phyloP scores from a whole-genome alignment of 495 filamentous ascomycete species.

The Penicillium cinerascens region DNA sequence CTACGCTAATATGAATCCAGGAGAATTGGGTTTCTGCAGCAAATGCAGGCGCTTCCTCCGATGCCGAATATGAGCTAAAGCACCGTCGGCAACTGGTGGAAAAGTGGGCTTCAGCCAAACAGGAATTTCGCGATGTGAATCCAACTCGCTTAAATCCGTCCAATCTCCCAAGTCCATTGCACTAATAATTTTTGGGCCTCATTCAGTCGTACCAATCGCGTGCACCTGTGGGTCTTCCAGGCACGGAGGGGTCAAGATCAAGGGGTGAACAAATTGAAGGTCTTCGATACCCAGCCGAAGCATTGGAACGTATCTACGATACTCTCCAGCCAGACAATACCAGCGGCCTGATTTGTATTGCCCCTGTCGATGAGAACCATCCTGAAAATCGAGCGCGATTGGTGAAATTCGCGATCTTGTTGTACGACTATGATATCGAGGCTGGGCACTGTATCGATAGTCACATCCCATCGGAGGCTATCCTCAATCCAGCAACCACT shows the following conservation, averaged over 20 bases:
- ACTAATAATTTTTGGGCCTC: neutral
- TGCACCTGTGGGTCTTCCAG: slow-evolving; percentile 5
- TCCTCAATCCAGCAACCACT: slow-evolving; percentile 1
- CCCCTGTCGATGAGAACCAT: slow-evolving; percentile 1
- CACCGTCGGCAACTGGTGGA: slow-evolving; percentile 1
- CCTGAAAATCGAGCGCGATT: slow-evolving; percentile 1
- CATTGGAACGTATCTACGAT: slow-evolving; percentile 2
- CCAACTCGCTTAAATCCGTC: neutral
- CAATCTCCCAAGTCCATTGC: neutral
- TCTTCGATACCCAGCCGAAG: slow-evolving; percentile 3
- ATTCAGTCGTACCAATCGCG: slow-evolving; percentile 1
- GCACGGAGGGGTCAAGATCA: slow-evolving; percentile 1
- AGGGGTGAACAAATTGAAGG: neutral
- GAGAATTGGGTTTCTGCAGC: slow-evolving; percentile 4
- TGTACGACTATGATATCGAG: slow-evolving; percentile 5
- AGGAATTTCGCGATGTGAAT: slow-evolving; percentile 5
- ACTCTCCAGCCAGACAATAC: neutral
- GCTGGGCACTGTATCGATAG: neutral
- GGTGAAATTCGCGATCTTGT: slow-evolving; percentile 4
- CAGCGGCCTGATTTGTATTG: neutral
- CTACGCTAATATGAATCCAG: neutral
- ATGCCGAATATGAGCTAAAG: neutral
- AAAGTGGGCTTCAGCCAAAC: slow-evolving; percentile 5
- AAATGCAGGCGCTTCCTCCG: slow-evolving; percentile 1
- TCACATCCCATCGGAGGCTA: neutral